Conservation (phyloP, 2,329 filamentous ascomycete genomes). For the Dothiorella sarmentorum region DNA sequence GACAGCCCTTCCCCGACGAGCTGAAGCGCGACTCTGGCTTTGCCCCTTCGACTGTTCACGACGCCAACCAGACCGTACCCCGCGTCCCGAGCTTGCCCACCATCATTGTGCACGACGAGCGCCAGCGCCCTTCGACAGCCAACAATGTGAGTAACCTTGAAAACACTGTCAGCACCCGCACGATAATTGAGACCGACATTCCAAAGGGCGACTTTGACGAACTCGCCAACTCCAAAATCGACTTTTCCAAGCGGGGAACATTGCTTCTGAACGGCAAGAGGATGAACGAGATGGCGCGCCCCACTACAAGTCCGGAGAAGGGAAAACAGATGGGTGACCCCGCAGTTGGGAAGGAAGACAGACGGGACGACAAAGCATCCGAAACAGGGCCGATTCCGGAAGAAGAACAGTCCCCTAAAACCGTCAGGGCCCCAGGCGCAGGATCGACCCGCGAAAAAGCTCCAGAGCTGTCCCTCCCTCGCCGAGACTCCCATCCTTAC, state of each 20-base stretch:
- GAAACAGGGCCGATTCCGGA: not conserved
- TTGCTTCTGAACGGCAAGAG: conserved; percentile 55
- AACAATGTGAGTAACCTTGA: conserved; percentile 21
- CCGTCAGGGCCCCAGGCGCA: not conserved
- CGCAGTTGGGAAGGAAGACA: not conserved
- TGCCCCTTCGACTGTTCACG: conserved; percentile 32
- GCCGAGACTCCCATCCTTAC: not conserved
- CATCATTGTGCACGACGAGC: conserved; percentile 42
- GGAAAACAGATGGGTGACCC: conserved; percentile 9
- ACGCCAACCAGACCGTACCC: conserved; percentile 24
- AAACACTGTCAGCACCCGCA: conserved; percentile 37
- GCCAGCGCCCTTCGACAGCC: conserved; percentile 20
- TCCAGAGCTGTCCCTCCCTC: not conserved
- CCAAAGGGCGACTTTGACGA: conserved; percentile 54
- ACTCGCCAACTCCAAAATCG: conserved; percentile 50
- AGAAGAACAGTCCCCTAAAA: not conserved
- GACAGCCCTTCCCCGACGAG: conserved; percentile 32
- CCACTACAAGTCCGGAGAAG: conserved; percentile 12
- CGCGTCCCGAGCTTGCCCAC: conserved; percentile 41
- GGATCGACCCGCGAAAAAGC: not conserved
- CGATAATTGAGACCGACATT: conserved; percentile 53
- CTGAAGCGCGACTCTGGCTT: conserved; percentile 40
- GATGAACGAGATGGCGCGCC: conserved; percentile 34
- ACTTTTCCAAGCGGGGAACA: conserved; percentile 60
- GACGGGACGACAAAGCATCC: not conserved